Evolutionary conservation across 208 protist genomes (phyloP).

Genomic region (Wallacemonas rigidus): DNA sequence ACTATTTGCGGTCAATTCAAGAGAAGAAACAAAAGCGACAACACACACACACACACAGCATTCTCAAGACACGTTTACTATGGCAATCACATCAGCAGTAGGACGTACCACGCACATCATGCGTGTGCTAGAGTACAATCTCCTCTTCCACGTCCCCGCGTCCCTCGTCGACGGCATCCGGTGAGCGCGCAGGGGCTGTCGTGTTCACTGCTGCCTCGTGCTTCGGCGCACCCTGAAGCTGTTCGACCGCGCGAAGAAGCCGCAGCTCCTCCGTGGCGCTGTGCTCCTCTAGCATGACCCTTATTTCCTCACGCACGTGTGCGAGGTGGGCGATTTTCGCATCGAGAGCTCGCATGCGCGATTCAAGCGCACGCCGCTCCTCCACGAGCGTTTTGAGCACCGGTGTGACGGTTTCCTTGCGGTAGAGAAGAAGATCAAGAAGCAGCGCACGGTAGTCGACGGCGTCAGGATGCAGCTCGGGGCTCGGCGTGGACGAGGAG

Average conservation of each 20-base stretch:
- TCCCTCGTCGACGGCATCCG: background rate
- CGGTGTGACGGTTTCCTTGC: conserved; percentile 60
- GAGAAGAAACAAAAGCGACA: too few species aligned
- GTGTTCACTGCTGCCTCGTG: background rate
- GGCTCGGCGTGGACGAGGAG: too few species aligned
- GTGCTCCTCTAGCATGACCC: conserved; percentile 34
- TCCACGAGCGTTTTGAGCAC: conserved; percentile 55
- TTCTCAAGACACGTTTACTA: background rate
- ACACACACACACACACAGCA: background rate
- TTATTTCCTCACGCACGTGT: conserved; percentile 71
- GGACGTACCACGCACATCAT: background rate
- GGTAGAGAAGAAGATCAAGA: conserved; percentile 75
- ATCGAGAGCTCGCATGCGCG: conserved; percentile 52
- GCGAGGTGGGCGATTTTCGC: conserved; percentile 53
- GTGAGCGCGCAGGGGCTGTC: background rate
- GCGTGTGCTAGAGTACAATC: conserved; percentile 23
- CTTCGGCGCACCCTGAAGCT: background rate
- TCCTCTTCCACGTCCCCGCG: conserved; percentile 20
- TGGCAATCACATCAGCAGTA: background rate
- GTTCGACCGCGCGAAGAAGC: background rate
- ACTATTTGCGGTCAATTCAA: too few species aligned
- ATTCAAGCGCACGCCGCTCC: conserved; percentile 57
- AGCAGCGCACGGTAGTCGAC: conserved; percentile 78
- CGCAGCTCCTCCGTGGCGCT: conserved; percentile 23
- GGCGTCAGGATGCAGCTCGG: conserved; percentile 1